phyloP scores from a whole-genome alignment of 495 filamentous ascomycete species.

The Neurospora sp. region DNA sequence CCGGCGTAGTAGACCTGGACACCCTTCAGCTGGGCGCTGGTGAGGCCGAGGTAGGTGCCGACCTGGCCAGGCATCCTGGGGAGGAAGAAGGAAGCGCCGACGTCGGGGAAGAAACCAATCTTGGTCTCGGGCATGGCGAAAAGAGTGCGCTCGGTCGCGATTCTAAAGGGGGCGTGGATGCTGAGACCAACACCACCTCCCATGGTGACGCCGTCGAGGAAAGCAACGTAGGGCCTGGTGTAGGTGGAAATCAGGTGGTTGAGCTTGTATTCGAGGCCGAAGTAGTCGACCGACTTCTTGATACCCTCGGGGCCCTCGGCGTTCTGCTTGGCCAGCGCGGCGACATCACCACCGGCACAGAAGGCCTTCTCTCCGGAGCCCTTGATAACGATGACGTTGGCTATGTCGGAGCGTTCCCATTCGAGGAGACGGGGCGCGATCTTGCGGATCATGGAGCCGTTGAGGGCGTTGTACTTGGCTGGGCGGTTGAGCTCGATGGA shows the following conservation, averaged over 20 bases:
- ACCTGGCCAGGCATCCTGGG: conserved; percentile 72
- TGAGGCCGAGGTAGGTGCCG: conserved; percentile 87
- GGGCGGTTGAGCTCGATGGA: conserved; percentile 93
- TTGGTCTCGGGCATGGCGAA: conserved; percentile 98
- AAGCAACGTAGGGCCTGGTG: conserved; percentile 81
- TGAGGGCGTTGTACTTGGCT: conserved; percentile 77
- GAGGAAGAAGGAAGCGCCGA: conserved; percentile 91
- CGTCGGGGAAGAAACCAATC: conserved; percentile 97
- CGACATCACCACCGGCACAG: conserved; percentile 89
- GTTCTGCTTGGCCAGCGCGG: conserved; percentile 63
- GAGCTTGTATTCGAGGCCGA: conserved; percentile 83
- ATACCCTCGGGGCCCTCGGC: conserved; percentile 54
- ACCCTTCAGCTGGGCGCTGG: conserved; percentile 68
- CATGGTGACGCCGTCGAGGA: conserved; percentile 98
- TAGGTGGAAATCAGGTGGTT: conserved; percentile 95
- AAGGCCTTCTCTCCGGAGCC: conserved; percentile 76
- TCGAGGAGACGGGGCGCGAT: conserved; percentile 79
- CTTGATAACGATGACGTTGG: conserved; percentile 86
- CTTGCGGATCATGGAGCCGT: conserved; percentile 88
- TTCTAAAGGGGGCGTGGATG: conserved; percentile 89
- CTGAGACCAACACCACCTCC: conserved; percentile 91
- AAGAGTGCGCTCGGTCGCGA: conserved; percentile 87
- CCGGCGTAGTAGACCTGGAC: conserved; percentile 76
- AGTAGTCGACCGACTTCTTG: conserved; percentile 66
- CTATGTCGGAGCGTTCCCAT: conserved; percentile 88